Percentiles rank a stretch among this genome's conserved stretches.
Evolutionary conservation across 305 asterid genomes (phyloP).

Genomic region (Fraxinus floribunda): DNA sequence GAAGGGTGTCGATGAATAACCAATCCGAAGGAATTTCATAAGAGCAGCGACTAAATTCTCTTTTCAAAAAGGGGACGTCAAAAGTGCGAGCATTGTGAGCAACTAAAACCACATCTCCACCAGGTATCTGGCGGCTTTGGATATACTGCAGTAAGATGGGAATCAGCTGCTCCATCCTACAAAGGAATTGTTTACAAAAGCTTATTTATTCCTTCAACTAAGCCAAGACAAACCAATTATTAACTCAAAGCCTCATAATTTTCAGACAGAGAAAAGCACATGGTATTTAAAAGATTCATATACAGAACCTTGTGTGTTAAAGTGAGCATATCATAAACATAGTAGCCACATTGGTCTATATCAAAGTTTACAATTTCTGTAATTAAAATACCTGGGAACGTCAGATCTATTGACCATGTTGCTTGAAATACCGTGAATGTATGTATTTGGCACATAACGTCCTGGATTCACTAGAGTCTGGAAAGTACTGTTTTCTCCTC

Average conservation of each 20-base stretch:
- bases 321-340: neutral
- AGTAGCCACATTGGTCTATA: neutral
- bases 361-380: neutral
- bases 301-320: neutral
- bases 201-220: neutral
- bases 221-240: neutral
- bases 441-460: constrained; percentile 51
- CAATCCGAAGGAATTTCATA: constrained; percentile 72
- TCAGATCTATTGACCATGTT: constrained; percentile 63
- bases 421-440: constrained; percentile 66
- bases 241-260: neutral
- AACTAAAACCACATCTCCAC: constrained; percentile 70
- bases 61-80: constrained; percentile 79
- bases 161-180: constrained; percentile 92
- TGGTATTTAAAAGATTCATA: neutral
- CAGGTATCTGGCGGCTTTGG: constrained; percentile 76
- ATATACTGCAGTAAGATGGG: constrained; percentile 70
- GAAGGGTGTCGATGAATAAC: constrained; percentile 69
- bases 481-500: constrained; percentile 83
- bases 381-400: constrained; percentile 64
- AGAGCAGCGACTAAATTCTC: constrained; percentile 67
- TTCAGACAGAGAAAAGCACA: neutral
- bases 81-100: constrained; percentile 79
- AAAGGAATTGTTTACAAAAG: constrained; percentile 9
- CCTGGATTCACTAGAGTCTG: constrained; percentile 87